Conservation (phyloP, 2,329 filamentous ascomycete genomes). For the Knoxdaviesia proteae region DNA sequence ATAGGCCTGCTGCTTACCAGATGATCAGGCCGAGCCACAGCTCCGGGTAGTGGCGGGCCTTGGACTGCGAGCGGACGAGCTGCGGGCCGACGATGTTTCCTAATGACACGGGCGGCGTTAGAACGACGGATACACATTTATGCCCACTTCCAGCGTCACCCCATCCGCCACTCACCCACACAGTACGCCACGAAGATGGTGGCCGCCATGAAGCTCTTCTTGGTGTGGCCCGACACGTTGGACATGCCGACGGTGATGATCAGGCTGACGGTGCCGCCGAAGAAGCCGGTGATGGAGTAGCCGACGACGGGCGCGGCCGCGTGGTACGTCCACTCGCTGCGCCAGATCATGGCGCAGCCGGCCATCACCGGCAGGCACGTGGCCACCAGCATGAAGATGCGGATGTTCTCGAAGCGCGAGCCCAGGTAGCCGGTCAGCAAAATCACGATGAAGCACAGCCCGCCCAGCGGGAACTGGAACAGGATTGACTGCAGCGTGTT, state of each 20-base stretch:
- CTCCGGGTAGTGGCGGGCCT: slow-evolving; percentile 45
- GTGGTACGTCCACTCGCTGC: slow-evolving; percentile 39
- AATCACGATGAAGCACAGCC: slow-evolving; percentile 44
- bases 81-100: slow-evolving; percentile 55
- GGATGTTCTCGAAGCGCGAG: slow-evolving; percentile 36
- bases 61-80: slow-evolving; percentile 45
- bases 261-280: slow-evolving; percentile 46
- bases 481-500: slow-evolving; percentile 43
- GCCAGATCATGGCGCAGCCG: slow-evolving; percentile 58
- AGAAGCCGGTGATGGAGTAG: slow-evolving; percentile 53
- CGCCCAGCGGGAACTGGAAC: slow-evolving; percentile 56
- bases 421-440: slow-evolving; percentile 44
- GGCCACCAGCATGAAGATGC: slow-evolving; percentile 40
- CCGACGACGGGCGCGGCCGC: slow-evolving; percentile 47
- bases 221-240: slow-evolving; percentile 57
- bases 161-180: slow-evolving; percentile 21
- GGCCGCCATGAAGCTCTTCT: slow-evolving; percentile 58
- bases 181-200: slow-evolving; percentile 59
- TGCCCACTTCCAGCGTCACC: no score
- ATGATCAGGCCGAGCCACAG: slow-evolving; percentile 50
- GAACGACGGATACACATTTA: background rate
- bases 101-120: background rate
- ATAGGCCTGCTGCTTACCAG: slow-evolving; percentile 15
- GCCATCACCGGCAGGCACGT: slow-evolving; percentile 57
- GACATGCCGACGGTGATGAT: slow-evolving; percentile 31